These are phyloP conservation scores for Sugiyamaella paludigena DNA, from an alignment of 1,139 yeast genomes.

Conservation along the genomic window DNA sequence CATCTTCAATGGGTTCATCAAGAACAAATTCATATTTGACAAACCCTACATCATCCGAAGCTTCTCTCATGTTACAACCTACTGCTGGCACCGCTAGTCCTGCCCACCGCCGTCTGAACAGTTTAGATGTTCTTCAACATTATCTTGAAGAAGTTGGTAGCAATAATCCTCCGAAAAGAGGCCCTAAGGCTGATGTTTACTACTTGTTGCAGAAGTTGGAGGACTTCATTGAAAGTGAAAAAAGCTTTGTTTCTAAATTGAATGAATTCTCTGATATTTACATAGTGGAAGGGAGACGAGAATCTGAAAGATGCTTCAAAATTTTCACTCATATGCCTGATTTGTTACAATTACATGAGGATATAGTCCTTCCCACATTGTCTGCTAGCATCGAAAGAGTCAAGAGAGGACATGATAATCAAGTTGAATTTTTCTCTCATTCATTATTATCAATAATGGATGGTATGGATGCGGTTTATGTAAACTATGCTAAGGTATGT, in stretches of 20 bases:
- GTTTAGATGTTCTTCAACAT: conserved; percentile 25
- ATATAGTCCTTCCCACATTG: conserved; percentile 22
- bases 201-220: conserved; percentile 11
- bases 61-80: conserved; percentile 1
- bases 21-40: conserved; percentile 7
- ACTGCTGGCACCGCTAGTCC: too few relatives aligned
- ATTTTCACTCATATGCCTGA: conserved; percentile 29
- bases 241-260: conserved; percentile 23
- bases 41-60: conserved; percentile 10
- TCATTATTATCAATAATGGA: conserved; percentile 7
- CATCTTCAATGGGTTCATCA: conserved; percentile 3
- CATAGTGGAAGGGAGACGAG: conserved; percentile 16
- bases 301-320: conserved; percentile 18
- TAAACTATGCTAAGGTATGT: conserved; percentile 7
- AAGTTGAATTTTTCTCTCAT: conserved; percentile 12
- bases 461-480: conserved; percentile 1
- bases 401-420: conserved; percentile 14
- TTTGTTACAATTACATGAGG: conserved; percentile 27
- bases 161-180: conserved; percentile 2
- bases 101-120: conserved; percentile 19
- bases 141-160: conserved; percentile 20
- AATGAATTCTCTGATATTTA: conserved; percentile 27
- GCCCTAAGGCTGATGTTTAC: conserved; percentile 4
- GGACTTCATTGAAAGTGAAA: conserved; percentile 26
- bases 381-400: conserved; percentile 22